Evolutionary conservation across 1,139 yeast species (phyloP).

Genomic region (Blastobotrys aristatus): DNA sequence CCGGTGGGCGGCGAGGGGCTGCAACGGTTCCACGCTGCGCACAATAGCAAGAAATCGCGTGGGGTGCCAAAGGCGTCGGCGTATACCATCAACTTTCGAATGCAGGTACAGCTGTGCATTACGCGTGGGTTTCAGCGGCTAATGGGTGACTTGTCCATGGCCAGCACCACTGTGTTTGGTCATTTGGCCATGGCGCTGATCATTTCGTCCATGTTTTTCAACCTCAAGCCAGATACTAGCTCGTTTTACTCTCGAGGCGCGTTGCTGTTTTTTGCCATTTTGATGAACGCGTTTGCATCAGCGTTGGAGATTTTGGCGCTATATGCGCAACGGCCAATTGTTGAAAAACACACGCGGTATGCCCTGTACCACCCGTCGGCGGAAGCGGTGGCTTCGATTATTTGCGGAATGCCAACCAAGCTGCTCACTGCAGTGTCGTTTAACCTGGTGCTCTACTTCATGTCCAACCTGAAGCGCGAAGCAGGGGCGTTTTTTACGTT

Average conservation of each 20-base stretch:
- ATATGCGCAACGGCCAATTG: slow-evolving; percentile 67
- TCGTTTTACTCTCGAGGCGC: slow-evolving; percentile 68
- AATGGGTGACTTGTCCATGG: slow-evolving; percentile 61
- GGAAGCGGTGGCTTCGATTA: slow-evolving; percentile 63
- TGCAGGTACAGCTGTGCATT: slow-evolving; percentile 60
- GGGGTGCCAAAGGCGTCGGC: slow-evolving; percentile 52
- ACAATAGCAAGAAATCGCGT: slow-evolving; percentile 49
- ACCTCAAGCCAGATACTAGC: slow-evolving; percentile 43
- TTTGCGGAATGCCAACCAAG: slow-evolving; percentile 65
- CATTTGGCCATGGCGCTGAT: slow-evolving; percentile 66
- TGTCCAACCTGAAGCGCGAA: slow-evolving; percentile 59
- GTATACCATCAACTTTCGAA: slow-evolving; percentile 56
- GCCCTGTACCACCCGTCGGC: slow-evolving; percentile 76
- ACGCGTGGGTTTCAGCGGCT: slow-evolving; percentile 60
- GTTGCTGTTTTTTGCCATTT: slow-evolving; percentile 67
- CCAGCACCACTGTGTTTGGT: slow-evolving; percentile 54
- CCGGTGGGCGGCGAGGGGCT: slow-evolving; percentile 26
- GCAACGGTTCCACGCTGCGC: slow-evolving; percentile 44
- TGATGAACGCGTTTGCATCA: slow-evolving; percentile 72
- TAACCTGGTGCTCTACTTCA: slow-evolving; percentile 59
- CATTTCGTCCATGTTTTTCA: slow-evolving; percentile 70
- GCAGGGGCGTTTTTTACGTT: slow-evolving; percentile 70
- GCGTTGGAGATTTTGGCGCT: slow-evolving; percentile 66
- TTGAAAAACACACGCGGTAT: slow-evolving; percentile 72
- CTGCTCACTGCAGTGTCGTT: slow-evolving; percentile 50